phyloP scores from a whole-genome alignment of 2,329 filamentous ascomycete species.

The Penicillium italicum region DNA sequence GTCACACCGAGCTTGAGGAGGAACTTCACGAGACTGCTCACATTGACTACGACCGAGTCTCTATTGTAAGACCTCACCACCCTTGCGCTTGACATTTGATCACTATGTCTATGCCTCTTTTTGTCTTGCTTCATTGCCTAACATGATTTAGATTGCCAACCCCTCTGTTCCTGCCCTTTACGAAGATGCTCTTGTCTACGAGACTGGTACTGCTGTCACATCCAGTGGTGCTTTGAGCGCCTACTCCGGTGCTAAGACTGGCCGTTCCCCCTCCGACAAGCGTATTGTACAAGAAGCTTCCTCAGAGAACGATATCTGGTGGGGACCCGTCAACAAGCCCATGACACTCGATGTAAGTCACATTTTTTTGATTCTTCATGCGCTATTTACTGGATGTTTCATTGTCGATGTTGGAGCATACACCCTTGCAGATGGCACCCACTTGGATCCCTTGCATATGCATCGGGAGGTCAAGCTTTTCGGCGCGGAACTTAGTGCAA shows the following conservation, averaged over 20 bases:
- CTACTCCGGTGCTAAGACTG: slow-evolving; percentile 97
- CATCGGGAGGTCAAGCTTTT: slow-evolving; percentile 25
- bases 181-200: slow-evolving; percentile 98
- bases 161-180: slow-evolving; percentile 93
- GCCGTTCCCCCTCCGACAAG: slow-evolving; percentile 95
- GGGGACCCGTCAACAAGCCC: slow-evolving; percentile 99
- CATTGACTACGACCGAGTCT: slow-evolving; percentile 98
- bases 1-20: slow-evolving; percentile 97
- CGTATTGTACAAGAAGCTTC: slow-evolving; percentile 87
- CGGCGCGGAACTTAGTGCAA: slow-evolving; percentile 16
- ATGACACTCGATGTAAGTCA: slow-evolving; percentile 88
- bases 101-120: slow-evolving; percentile 4
- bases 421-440: slow-evolving; percentile 21
- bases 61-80: slow-evolving; percentile 67
- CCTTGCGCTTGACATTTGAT: slow-evolving; percentile 6
- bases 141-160: slow-evolving; percentile 64
- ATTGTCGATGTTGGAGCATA: slow-evolving; percentile 7
- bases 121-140: slow-evolving; percentile 4
- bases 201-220: slow-evolving; percentile 95
- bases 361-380: slow-evolving; percentile 8
- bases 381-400: slow-evolving; percentile 18
- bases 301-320: slow-evolving; percentile 93
- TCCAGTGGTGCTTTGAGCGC: slow-evolving; percentile 91
- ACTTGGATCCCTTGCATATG: slow-evolving; percentile 28
- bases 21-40: slow-evolving; percentile 96